These are phyloP conservation scores for Amanita pseudoporphyria DNA, from an alignment of 768 basidiomycete genomes.

Conservation along the genomic window DNA sequence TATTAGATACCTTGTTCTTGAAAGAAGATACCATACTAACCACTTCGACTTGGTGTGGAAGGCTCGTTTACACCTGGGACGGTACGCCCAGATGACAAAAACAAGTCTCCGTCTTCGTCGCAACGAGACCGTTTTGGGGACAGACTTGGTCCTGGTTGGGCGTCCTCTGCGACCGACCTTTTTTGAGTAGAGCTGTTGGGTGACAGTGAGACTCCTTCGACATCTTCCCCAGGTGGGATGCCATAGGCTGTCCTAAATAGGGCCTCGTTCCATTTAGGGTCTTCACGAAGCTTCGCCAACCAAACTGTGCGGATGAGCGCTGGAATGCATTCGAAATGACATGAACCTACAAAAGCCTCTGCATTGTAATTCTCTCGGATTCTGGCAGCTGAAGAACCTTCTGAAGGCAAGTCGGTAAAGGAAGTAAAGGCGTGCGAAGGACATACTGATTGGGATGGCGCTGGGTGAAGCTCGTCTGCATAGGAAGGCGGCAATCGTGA, in stretches of 20 bases:
- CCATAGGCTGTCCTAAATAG: not conserved
- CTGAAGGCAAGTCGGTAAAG: not conserved
- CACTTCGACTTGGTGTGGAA: not conserved
- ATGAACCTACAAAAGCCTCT: not conserved
- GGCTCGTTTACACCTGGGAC: not conserved
- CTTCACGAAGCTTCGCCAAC: not conserved
- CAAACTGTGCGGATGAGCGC: not conserved
- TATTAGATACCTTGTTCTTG: not conserved
- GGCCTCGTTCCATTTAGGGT: not conserved
- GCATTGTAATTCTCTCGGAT: not conserved
- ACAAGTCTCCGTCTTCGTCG: not conserved
- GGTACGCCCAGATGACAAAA: not conserved
- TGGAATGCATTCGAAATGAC: no score
- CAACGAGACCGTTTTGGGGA: not conserved
- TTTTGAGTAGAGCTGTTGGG: not conserved
- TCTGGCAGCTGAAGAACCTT: not conserved
- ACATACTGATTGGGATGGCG: constrained; percentile 28
- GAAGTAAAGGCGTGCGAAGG: not conserved
- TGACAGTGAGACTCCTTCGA: not conserved
- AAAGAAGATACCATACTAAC: not conserved
- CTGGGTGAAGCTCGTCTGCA: constrained; percentile 8
- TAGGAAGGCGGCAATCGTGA: not conserved
- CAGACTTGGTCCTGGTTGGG: not conserved
- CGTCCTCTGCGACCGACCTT: not conserved
- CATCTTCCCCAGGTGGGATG: not conserved